Percentiles rank a stretch among this genome's conserved stretches.
Evolutionary conservation across 768 basidiomycete genomes (phyloP).

Genomic region (Scleroderma bovista): DNA sequence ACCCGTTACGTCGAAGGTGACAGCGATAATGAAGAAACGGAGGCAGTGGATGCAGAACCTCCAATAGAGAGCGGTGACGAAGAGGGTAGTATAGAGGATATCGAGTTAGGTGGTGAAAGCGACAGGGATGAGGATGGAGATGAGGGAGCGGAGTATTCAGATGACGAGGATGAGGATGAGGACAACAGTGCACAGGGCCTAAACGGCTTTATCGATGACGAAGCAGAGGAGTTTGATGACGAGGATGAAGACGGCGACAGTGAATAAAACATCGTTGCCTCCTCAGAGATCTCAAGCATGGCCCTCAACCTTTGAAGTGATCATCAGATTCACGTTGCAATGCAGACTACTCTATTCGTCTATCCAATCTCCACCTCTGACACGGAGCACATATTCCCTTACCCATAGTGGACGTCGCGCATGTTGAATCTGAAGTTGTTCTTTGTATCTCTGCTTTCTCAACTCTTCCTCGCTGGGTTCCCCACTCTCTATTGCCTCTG

Average conservation of each 20-base stretch:
- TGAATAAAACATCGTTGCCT: slow-evolving; percentile 26
- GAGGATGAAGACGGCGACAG: slow-evolving; percentile 52
- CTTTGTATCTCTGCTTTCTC: slow-evolving; percentile 26
- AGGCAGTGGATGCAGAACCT: slow-evolving; percentile 53
- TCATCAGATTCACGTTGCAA: neutral
- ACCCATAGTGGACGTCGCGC: slow-evolving; percentile 56
- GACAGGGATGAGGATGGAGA: slow-evolving; percentile 46
- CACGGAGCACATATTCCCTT: slow-evolving; percentile 57
- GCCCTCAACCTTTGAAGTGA: too few relatives aligned
- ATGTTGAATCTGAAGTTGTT: slow-evolving; percentile 45
- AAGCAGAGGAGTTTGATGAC: slow-evolving; percentile 50
- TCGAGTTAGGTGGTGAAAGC: slow-evolving; percentile 65
- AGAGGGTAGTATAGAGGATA: slow-evolving; percentile 72
- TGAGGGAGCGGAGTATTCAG: slow-evolving; percentile 37
- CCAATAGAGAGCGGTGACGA: slow-evolving; percentile 61
- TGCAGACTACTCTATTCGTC: slow-evolving; percentile 42
- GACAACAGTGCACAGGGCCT: slow-evolving; percentile 35
- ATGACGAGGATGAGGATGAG: slow-evolving; percentile 33
- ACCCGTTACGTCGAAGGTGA: slow-evolving; percentile 75
- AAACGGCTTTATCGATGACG: slow-evolving; percentile 57
- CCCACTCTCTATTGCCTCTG: slow-evolving; percentile 25
- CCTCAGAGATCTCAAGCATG: neutral
- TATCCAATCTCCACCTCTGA: slow-evolving; percentile 60
- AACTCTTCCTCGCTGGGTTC: slow-evolving; percentile 28
- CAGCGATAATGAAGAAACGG: slow-evolving; percentile 61